Evolutionary conservation across 1,284 basidiomycete genomes (phyloP), one percentile per base, ranked within the genome.

Genomic region (Ustilago sp.): DNA sequence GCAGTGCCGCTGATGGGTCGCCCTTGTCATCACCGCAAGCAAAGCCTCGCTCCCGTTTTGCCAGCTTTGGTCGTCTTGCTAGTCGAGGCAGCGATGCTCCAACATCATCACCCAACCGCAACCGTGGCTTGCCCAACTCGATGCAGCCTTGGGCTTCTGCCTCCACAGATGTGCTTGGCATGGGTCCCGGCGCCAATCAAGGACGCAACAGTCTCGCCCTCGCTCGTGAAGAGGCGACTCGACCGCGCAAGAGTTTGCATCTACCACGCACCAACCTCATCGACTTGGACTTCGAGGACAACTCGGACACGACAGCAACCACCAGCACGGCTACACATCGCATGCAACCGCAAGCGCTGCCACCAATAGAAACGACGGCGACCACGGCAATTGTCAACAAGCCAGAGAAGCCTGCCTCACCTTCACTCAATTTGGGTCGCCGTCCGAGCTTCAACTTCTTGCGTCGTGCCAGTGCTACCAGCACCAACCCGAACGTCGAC

Each of bases 121-220:
- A 23, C 11, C 59, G 39, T n/a, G 56, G 51, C 41, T 57, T 74
- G 59, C 63, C 67, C 32, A 63, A 66, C 19, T 63, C 72, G 31
- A 74, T 74, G 63, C 62, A 73, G 54, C 50, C 66, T 1, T 77
- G 74, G 74, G 74, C 74, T 2, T 77, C 74, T 0, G 69, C 69
- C 6, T 77, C 74, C 31, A 77, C 74, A 4, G 74, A 77, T n/a
- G 65, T 69, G 31, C 63, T 77, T 3, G 55, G 43, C 15, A 60
- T 77, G 13, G 43, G 43, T 11, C 28, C 56, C 2, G 51, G 41
- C 19, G 23, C 63, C n/a, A 12, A 39, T 12, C 59, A 59, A 48
- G 63, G 60, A 3, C 63, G 73, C 35, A 64, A 66, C 54, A 75
- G 68, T 63, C 53, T 75, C 15, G 47, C 73, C 0, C 36, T 74